These are phyloP conservation scores for Ligustrum vulgare DNA, from an alignment of 257 asterid species.

Conservation along the genomic window DNA sequence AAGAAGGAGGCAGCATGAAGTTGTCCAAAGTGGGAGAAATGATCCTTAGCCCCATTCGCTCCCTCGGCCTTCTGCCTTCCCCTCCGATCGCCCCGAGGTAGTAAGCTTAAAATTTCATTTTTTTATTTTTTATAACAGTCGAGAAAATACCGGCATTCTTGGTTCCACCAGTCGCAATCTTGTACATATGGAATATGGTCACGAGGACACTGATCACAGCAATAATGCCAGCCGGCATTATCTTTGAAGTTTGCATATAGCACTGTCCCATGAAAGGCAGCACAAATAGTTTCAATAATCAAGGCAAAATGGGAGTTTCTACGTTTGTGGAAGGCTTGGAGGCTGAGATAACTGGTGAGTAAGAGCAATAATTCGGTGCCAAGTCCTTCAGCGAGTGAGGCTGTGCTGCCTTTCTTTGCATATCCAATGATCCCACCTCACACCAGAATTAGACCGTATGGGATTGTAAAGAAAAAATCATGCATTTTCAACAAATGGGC, in stretches of 20 bases:
- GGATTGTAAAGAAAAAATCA: slow-evolving; percentile 97
- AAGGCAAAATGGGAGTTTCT: slow-evolving; percentile 71
- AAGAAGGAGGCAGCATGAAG: too few relatives aligned
- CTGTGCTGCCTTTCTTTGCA: slow-evolving; percentile 72
- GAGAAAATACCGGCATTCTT: background rate
- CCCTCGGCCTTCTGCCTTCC: too few relatives aligned
- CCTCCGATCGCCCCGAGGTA: slow-evolving; percentile 50
- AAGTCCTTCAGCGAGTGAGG: slow-evolving; percentile 81
- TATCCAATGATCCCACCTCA: slow-evolving; percentile 86
- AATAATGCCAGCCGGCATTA: slow-evolving; percentile 96
- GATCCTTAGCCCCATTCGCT: too few relatives aligned
- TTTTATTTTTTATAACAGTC: too few relatives aligned
- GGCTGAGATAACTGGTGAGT: slow-evolving; percentile 88
- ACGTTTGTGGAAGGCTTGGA: slow-evolving; percentile 83
- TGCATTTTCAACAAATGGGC: slow-evolving; percentile 60
- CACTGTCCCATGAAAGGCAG: slow-evolving; percentile 80
- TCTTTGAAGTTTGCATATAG: slow-evolving; percentile 73
- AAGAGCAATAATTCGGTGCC: slow-evolving; percentile 73
- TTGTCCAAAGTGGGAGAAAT: too few relatives aligned
- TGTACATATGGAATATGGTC: slow-evolving; percentile 74
- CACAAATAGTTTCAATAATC: slow-evolving; percentile 74
- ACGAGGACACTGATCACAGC: slow-evolving; percentile 80
- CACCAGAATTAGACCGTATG: slow-evolving; percentile 75
- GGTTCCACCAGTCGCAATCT: slow-evolving; percentile 73
- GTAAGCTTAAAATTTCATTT: background rate